Base-by-base conservation (phyloP, 2,329 filamentous ascomycete species). In the Scedosporium boydii region DNA sequence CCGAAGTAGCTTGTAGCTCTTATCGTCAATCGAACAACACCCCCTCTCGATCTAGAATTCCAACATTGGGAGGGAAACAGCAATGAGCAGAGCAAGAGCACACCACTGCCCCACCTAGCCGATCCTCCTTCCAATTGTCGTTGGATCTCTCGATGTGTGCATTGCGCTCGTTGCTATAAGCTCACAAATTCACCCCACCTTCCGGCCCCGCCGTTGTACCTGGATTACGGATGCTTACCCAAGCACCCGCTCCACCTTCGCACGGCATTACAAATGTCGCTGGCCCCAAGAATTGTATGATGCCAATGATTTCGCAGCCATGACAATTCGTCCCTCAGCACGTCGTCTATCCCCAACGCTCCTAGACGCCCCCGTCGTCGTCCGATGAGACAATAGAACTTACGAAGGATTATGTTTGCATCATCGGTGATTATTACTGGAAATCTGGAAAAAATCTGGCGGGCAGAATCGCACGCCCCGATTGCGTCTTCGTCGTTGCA, bases 141-240 rank as follows among this genome's bases (percentile, higher is more conserved):
- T 34, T 34, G 29, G 6, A 34, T 34, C 29, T 34, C 29, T 34
- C 29, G 29, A 34, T 34, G 29, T 34, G 6, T 34, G 29, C 29
- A 14, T 38, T n/a, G n/a, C n/a, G n/a, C n/a, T n/a, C n/a, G n/a
- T n/a, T n/a, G n/a, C n/a, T n/a, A n/a, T n/a, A n/a, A n/a, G n/a
- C n/a, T n/a, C n/a, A n/a, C 23, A 29, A 38, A 1, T 14, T 38
- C 29, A 59, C 48, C 29, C 58, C 26, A 53, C 29, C 29, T 34
- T 34, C 29, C 51, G 51, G 51, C 51, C 51, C 51, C 51, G 27
- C 51, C 23, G 51, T 9, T 18, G 44, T 48, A 23, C 21, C 44
- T 23, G 51, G 51, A 55, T 55, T 55, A 55, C 51, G 51, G 51
- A 55, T 55, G 51, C 18, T 55, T 55, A 55, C 51, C 51, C 51